These are phyloP conservation scores for Cymbopogon flexuosus DNA, from an alignment of 202 grass and related monocot species.

Conservation along the genomic window DNA sequence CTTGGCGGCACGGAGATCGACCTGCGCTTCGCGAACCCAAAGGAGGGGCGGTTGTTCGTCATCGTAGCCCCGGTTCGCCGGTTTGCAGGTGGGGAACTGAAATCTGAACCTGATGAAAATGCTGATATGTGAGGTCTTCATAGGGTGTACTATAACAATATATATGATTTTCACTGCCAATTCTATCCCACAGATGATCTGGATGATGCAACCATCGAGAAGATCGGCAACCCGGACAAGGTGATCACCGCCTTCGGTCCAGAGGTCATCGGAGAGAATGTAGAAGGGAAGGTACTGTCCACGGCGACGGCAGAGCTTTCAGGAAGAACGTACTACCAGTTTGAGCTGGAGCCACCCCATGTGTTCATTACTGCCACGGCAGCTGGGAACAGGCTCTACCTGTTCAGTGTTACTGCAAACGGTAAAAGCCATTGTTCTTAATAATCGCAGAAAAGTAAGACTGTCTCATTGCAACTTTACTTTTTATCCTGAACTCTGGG, in stretches of 20 bases:
- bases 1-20: conserved; percentile 96
- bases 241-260: conserved; percentile 81
- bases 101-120: background rate
- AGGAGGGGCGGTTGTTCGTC: conserved; percentile 77
- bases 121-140: background rate
- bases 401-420: conserved; percentile 81
- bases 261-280: conserved; percentile 86
- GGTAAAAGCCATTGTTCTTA: conserved; percentile 37
- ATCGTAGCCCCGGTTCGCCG: conserved; percentile 74
- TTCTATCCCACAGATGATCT: conserved; percentile 36
- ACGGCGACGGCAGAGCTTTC: conserved; percentile 50
- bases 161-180: background rate
- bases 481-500: background rate
- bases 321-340: conserved; percentile 87
- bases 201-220: conserved; percentile 62
- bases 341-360: conserved; percentile 80
- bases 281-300: conserved; percentile 78
- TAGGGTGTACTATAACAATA: background rate
- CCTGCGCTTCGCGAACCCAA: conserved; percentile 63
- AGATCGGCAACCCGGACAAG: conserved; percentile 65
- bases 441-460: background rate
- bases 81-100: conserved; percentile 60
- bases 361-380: conserved; percentile 83
- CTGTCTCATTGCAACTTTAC: background rate
- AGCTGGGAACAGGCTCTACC: conserved; percentile 85